Conservation (phyloP, 352 stramenopile species). For the Phytophthora tubulina region DNA sequence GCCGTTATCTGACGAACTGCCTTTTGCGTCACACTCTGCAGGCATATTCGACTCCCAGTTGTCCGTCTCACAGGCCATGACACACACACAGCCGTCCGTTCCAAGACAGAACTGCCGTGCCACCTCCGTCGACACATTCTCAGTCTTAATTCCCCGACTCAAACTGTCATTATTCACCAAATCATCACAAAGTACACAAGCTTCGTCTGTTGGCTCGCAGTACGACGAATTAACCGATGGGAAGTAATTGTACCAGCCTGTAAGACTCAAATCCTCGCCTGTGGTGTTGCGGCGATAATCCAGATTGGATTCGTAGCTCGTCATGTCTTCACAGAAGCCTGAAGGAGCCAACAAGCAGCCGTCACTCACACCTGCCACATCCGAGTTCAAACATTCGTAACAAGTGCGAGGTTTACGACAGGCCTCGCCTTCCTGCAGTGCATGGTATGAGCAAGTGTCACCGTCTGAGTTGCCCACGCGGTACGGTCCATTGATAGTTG, state of each 20-base stretch:
- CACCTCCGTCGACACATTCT: constrained; percentile 52
- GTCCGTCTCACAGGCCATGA: constrained; percentile 64
- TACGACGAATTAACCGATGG: constrained; percentile 71
- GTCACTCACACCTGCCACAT: constrained; percentile 37
- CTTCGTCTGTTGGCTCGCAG: constrained; percentile 61
- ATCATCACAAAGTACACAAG: constrained; percentile 57
- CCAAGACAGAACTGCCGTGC: constrained; percentile 68
- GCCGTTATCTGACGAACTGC: constrained; percentile 24
- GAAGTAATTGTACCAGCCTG: constrained; percentile 73
- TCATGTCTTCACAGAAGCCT: constrained; percentile 69
- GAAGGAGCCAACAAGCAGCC: constrained; percentile 67
- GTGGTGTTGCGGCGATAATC: constrained; percentile 74
- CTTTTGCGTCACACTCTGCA: constrained; percentile 49
- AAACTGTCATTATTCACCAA: constrained; percentile 47
- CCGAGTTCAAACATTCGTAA: constrained; percentile 76
- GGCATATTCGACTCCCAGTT: constrained; percentile 66
- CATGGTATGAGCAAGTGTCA: constrained; percentile 77
- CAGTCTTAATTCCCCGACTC: constrained; percentile 20
- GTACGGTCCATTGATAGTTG: constrained; percentile 39
- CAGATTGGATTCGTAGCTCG: constrained; percentile 52
- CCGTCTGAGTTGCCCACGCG: constrained; percentile 56
- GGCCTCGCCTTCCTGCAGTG: constrained; percentile 34
- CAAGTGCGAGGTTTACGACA: constrained; percentile 73
- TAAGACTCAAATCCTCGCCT: constrained; percentile 37
- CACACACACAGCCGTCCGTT: constrained; percentile 64